Percentiles rank a stretch among this genome's conserved stretches.
phyloP scores from a whole-genome alignment of 2,329 filamentous ascomycete genomes.

The Xenoacremonium recifei region DNA sequence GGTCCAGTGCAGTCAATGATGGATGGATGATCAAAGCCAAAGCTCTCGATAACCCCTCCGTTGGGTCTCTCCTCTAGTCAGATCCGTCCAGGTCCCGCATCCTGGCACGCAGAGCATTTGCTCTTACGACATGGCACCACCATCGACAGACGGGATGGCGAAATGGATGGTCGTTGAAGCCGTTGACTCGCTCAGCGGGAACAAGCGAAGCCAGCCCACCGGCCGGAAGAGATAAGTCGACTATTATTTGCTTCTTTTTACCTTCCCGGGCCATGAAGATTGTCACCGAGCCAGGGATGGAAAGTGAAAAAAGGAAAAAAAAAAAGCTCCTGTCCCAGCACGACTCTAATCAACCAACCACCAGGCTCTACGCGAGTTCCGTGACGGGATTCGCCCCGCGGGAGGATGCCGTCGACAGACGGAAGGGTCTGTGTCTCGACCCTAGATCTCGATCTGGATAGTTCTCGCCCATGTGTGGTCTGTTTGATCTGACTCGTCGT shows the following conservation, averaged over 20 bases:
- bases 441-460: conserved; percentile 25
- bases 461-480: conserved; percentile 19
- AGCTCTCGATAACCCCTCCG: too few species aligned
- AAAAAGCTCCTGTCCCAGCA: neutral
- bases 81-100: conserved; percentile 10
- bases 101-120: conserved; percentile 16
- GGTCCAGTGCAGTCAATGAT: neutral
- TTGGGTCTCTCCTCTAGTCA: too few species aligned
- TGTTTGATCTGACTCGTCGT: conserved; percentile 28
- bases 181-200: conserved; percentile 6
- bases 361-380: conserved; percentile 13
- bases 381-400: conserved; percentile 16
- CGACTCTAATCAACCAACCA: neutral
- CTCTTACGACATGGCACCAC: conserved; percentile 20
- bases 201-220: conserved; percentile 15
- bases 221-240: conserved; percentile 8
- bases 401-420: conserved; percentile 16
- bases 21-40: too few species aligned
- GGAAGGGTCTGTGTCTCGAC: neutral
- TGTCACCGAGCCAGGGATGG: too few species aligned
- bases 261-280: too few species aligned
- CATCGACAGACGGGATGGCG: conserved; percentile 15
- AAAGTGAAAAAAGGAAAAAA: too few species aligned
- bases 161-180: conserved; percentile 1
- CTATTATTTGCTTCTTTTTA: conserved; percentile 8